Base-by-base conservation (phyloP, 305 asterid species). In the Fraxinus floribunda region DNA sequence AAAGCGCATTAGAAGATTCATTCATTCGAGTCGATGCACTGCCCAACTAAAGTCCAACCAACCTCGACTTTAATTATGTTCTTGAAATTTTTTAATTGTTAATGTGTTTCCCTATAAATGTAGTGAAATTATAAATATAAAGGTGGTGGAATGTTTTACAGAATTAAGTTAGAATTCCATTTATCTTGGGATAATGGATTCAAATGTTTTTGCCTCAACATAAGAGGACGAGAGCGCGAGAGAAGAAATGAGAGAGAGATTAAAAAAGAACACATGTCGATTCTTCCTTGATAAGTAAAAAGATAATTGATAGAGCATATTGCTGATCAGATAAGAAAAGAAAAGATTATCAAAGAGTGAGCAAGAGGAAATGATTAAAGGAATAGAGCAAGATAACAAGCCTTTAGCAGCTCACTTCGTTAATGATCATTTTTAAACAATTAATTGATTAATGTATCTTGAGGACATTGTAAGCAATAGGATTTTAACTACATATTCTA, bases 251-350 rank as follows among this genome's bases (percentile, higher is more conserved):
- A 38, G 2, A 36, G 8, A 38, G 49, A 75, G 70, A 57, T 18
- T 57, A 57, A 57, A 24, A 57, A 57, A 57, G 68, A 32, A 36
- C 26, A n/a, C 57, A 20, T 38, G 29, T 22, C 60, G 1, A 75
- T 7, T 38, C 22, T 32, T 39, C 30, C 55, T 18, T 16, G 41
- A 38, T 22, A 75, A 75, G 29, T n/a, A 46, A 16, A 75, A 38
- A 26, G 32, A 75, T 39, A 60, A 60, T 41, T 36, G 57, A 75
- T 18, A 38, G 18, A n/a, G 44, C 60, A 36, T 38, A 6, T 38
- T 16, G 78, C 78, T 75, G 32, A 75, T 38, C 49, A 75, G 29
- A 60, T 75, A 36, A 75, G 78, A 39, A 75, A 35, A 16, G 34
- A 75, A 20, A 60, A 60, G 70, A 60, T 20, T 20, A 20, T 20